Evolutionary conservation across 805 yeast genomes (phyloP).

Genomic region (Lachancea dasiensis): DNA sequence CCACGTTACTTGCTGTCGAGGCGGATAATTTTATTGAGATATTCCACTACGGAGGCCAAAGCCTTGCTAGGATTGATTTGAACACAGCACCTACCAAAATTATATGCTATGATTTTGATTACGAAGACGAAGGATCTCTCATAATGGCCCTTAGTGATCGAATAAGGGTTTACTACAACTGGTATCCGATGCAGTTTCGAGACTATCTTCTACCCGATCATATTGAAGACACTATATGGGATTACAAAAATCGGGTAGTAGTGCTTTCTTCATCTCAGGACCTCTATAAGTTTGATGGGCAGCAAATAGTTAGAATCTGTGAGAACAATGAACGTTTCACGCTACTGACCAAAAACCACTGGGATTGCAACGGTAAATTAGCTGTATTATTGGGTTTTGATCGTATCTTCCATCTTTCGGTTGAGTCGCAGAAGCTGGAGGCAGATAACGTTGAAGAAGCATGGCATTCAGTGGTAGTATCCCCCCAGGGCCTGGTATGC

Average conservation of each 20-base stretch:
- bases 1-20: conserved; percentile 39
- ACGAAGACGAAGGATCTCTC: conserved; percentile 15
- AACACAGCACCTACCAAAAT: conserved; percentile 15
- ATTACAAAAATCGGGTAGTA: conserved; percentile 20
- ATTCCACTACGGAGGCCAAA: conserved; percentile 34
- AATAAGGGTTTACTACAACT: conserved; percentile 15
- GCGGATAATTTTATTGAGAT: conserved; percentile 28
- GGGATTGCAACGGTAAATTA: conserved; percentile 21
- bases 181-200: conserved; percentile 19
- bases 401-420: conserved; percentile 15
- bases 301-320: conserved; percentile 12
- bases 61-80: conserved; percentile 10
- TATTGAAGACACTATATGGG: conserved; percentile 28
- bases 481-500: conserved; percentile 40
- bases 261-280: conserved; percentile 21
- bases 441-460: conserved; percentile 14
- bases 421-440: conserved; percentile 7
- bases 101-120: conserved; percentile 20
- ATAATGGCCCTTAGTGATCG: conserved; percentile 15
- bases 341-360: conserved; percentile 26
- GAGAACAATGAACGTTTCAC: conserved; percentile 19
- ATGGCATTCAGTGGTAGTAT: conserved; percentile 27
- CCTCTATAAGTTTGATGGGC: conserved; percentile 14
- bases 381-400: conserved; percentile 23
- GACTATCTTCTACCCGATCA: conserved; percentile 11